Evolutionary conservation across 106 monocot species (phyloP), one percentile per base, ranked within the genome.

Genomic region (Dendrobium catenatum): DNA sequence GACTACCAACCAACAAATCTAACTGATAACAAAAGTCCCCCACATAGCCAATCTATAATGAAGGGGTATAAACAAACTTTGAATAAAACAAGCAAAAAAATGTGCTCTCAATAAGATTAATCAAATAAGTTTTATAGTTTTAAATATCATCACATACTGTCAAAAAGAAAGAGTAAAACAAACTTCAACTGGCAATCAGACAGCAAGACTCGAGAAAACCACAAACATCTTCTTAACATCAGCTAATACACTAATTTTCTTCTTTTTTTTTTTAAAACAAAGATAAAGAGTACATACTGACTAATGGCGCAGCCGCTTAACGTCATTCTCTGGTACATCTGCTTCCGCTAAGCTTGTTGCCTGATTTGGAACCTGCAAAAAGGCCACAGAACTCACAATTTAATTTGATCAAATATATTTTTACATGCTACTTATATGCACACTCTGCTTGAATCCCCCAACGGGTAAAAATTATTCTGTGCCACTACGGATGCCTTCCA

Each of bases 271-370:
- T 9, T 51, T 51, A 16, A 2, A 8, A 46, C 18, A 46, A 55
- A 78, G 40, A 11, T 29, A 51, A 54, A 59, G 55, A 6, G 26
- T 18, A 64, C 8, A 55, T 29, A 77, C 48, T 27, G 37, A 16
- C 68, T 90, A 89, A 58, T 86, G 54, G 31, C 83, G 76, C 74
- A 89, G 79, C 48, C 92, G 83, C 85, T 97, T 97, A 55, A 83
- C 90, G 80, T 90, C 92, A 49, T 81, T 88, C 77, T 93, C 89
- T 4, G 96, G 96, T 29, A 94, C 94, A 77, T 86, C 87, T 82
- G 76, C 86, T 76, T 94, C 80, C n/a, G 40, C 55, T 27, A 83
- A 55, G 20, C 41, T 84, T 81, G 59, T 15, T 49, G 43, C 55
- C 47, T 55, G 79, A 59, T 37, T 83, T 7, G 86, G 84, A 55